Conservation (phyloP, 2,329 filamentous ascomycete genomes). For the Neurospora crassa region DNA sequence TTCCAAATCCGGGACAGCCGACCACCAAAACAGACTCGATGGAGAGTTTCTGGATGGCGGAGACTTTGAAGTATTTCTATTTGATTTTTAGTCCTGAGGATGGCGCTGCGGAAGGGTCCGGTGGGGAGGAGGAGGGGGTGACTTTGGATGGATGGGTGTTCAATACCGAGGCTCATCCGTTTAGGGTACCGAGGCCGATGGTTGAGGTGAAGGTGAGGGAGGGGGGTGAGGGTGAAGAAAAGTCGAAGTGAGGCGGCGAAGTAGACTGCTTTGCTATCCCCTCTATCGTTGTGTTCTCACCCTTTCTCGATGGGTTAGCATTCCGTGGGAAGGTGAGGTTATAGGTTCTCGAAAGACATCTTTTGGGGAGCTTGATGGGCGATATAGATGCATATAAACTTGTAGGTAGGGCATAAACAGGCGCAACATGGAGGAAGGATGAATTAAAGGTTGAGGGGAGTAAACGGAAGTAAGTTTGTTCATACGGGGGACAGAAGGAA, state of each 20-base stretch:
- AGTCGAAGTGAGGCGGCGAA: background rate
- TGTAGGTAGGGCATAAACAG: background rate
- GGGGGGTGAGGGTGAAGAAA: background rate
- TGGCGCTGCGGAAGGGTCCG: conserved; percentile 18
- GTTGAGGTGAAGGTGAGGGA: background rate
- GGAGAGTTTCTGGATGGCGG: conserved; percentile 60
- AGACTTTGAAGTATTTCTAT: conserved; percentile 73
- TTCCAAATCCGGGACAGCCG: conserved; percentile 22
- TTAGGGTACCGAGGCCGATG: conserved; percentile 20
- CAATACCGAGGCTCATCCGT: conserved; percentile 47
- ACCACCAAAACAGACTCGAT: conserved; percentile 33
- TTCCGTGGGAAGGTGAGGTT: background rate
- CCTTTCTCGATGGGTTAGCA: background rate
- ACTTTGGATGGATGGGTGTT: conserved; percentile 64
- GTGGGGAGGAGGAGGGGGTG: conserved; percentile 22
- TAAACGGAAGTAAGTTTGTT: background rate
- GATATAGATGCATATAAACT: background rate
- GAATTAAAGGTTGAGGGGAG: background rate
- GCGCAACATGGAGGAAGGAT: background rate
- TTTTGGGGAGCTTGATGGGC: background rate
- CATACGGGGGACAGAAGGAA: background rate
- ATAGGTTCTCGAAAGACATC: background rate
- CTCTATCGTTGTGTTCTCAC: background rate
- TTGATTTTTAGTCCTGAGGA: conserved; percentile 58
- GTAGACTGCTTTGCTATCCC: background rate